Evolutionary conservation across 768 basidiomycete species (phyloP).

Genomic region (Epithele typhae): DNA sequence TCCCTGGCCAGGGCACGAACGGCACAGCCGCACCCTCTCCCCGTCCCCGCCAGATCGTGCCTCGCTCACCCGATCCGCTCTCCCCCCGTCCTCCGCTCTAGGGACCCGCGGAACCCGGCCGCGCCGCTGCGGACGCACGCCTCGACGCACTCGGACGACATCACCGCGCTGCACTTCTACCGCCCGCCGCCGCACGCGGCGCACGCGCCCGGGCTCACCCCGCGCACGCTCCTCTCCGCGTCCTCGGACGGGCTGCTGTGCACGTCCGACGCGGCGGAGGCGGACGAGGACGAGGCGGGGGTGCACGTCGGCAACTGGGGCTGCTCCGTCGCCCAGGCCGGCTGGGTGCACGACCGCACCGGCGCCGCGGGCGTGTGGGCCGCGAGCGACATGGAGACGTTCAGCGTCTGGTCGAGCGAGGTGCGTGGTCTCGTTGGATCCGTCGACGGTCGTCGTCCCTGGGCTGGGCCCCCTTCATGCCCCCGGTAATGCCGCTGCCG

Average conservation of each 20-base stretch:
- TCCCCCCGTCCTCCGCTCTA: constrained; percentile 23
- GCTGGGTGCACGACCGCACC: constrained; percentile 45
- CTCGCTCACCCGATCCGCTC: too few species aligned
- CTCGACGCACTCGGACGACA: constrained; percentile 91
- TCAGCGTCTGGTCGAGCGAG: constrained; percentile 78
- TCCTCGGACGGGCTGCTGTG: constrained; percentile 84
- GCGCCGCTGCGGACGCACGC: constrained; percentile 70
- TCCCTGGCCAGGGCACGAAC: too few species aligned
- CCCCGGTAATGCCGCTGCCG: too few species aligned
- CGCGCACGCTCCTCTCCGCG: constrained; percentile 64
- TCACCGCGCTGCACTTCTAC: constrained; percentile 69
- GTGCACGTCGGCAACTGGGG: constrained; percentile 84
- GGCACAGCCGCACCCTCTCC: too few species aligned
- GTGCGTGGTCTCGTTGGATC: constrained; percentile 28
- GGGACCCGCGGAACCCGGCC: constrained; percentile 82
- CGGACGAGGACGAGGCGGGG: constrained; percentile 86
- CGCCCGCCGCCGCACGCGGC: constrained; percentile 4
- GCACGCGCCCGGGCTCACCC: background rate
- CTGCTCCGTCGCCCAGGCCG: constrained; percentile 73
- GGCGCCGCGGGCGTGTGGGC: constrained; percentile 61
- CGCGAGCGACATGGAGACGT: constrained; percentile 92
- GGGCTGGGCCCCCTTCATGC: too few species aligned
- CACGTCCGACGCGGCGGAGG: constrained; percentile 64
- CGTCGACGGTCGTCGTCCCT: too few species aligned
- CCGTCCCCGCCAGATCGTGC: too few species aligned